These are phyloP conservation scores for Coemansia sp. DNA, from an alignment of 192 early-diverging fungal species.

Conservation along the genomic window DNA sequence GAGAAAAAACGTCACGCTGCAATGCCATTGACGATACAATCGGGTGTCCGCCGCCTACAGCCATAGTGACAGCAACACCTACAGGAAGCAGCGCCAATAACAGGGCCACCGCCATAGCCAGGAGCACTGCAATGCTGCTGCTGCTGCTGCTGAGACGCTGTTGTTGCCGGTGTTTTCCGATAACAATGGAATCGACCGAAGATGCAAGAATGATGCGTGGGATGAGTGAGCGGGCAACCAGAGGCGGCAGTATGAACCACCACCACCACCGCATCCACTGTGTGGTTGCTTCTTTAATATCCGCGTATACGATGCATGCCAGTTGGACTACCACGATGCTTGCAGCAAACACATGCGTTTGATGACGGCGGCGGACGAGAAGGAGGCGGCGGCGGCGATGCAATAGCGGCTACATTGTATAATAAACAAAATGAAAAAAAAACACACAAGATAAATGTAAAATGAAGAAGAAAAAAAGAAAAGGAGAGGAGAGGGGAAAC, in stretches of 20 bases:
- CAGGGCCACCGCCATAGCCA: background rate
- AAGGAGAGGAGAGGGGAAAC: too few species aligned
- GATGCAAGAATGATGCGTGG: background rate
- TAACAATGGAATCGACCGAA: background rate
- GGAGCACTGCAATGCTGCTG: background rate
- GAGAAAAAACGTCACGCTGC: background rate
- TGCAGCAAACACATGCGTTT: background rate
- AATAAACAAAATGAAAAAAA: background rate
- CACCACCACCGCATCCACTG: background rate
- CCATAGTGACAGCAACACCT: background rate
- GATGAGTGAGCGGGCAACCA: background rate
- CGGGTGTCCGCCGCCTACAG: too few species aligned
- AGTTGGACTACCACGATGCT: background rate
- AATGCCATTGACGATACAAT: too few species aligned
- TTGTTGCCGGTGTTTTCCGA: too few species aligned
- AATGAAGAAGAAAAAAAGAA: too few species aligned
- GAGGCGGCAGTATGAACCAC: background rate
- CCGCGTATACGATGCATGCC: background rate
- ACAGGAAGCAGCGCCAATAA: background rate
- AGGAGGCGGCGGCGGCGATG: too few species aligned
- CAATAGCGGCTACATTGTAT: constrained; percentile 1
- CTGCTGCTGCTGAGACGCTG: too few species aligned
- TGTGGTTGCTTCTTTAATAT: background rate
- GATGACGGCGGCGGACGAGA: background rate
- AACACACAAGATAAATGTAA: background rate